Evolutionary conservation across 2,329 filamentous ascomycete genomes (phyloP).

Genomic region (Ascochyta koolunga): DNA sequence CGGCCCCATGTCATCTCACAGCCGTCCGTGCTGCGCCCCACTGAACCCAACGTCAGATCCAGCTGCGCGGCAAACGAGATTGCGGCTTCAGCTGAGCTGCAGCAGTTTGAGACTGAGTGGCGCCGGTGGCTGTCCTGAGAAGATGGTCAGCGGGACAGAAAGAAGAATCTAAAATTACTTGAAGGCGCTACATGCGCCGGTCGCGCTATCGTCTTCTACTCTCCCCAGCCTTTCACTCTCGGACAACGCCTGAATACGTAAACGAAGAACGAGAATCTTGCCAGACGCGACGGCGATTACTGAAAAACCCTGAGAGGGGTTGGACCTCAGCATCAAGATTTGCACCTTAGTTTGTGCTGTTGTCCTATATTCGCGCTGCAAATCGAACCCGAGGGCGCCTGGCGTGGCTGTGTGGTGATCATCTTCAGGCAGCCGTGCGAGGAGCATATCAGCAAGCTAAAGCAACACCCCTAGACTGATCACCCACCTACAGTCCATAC

Average conservation of each 20-base stretch:
- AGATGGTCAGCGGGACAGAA: constrained; percentile 2
- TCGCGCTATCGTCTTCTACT: no score
- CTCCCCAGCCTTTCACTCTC: not conserved
- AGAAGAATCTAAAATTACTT: not conserved
- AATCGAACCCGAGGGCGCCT: constrained; percentile 10
- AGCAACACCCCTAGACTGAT: not conserved
- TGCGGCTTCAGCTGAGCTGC: constrained; percentile 8
- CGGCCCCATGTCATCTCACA: not conserved
- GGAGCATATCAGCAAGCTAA: not conserved
- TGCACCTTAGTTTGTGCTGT: not conserved
- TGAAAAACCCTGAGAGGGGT: no score
- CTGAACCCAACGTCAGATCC: constrained; percentile 1
- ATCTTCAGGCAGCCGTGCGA: not conserved
- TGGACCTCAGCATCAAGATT: not conserved
- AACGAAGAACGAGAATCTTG: constrained; percentile 5
- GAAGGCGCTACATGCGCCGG: not conserved
- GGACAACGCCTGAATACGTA: not conserved
- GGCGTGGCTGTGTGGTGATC: constrained; percentile 12
- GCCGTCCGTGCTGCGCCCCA: constrained; percentile 9
- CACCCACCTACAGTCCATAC: no score
- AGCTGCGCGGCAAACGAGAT: constrained; percentile 10
- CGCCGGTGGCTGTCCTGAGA: constrained; percentile 6
- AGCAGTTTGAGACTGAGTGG: constrained; percentile 8
- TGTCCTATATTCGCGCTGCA: not conserved
- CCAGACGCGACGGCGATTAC: not conserved